Conservation (phyloP, 2,329 filamentous ascomycete species). For the Hypoxylon sp. region DNA sequence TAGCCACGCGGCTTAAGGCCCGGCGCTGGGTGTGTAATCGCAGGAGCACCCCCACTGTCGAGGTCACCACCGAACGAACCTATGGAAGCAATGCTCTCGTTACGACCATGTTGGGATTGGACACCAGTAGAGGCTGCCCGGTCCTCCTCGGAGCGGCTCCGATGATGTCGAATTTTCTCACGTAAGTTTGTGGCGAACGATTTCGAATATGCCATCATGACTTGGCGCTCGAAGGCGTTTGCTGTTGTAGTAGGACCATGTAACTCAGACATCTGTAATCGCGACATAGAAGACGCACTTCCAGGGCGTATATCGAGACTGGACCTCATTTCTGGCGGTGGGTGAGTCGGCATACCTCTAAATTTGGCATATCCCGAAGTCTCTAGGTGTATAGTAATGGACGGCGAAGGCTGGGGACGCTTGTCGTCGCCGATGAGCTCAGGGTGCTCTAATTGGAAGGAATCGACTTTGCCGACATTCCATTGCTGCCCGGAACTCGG, state of each 20-base stretch:
- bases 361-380: slow-evolving; percentile 66
- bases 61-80: slow-evolving; percentile 46
- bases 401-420: slow-evolving; percentile 46
- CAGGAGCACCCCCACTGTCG: slow-evolving; percentile 41
- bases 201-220: slow-evolving; percentile 65
- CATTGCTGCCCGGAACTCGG: slow-evolving; percentile 73
- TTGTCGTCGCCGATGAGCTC: slow-evolving; percentile 45
- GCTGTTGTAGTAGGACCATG: slow-evolving; percentile 21
- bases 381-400: slow-evolving; percentile 62
- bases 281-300: slow-evolving; percentile 33
- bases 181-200: slow-evolving; percentile 58
- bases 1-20: slow-evolving; percentile 70
- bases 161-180: slow-evolving; percentile 52
- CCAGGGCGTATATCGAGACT: slow-evolving; percentile 42
- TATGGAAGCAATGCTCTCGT: slow-evolving; percentile 46
- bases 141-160: slow-evolving; percentile 43
- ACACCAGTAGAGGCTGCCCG: slow-evolving; percentile 40
- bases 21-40: slow-evolving; percentile 54
- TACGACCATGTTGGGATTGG: slow-evolving; percentile 41
- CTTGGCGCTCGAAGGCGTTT: slow-evolving; percentile 59
- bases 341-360: slow-evolving; percentile 55
- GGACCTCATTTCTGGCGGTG: slow-evolving; percentile 28
- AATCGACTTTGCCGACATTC: slow-evolving; percentile 75
- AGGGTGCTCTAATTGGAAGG: slow-evolving; percentile 56
- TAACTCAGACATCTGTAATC: slow-evolving; percentile 23